Evolutionary conservation across 306 rosid genomes (phyloP), one percentile per base, ranked within the genome.

Genomic region (Quercus rubra): DNA sequence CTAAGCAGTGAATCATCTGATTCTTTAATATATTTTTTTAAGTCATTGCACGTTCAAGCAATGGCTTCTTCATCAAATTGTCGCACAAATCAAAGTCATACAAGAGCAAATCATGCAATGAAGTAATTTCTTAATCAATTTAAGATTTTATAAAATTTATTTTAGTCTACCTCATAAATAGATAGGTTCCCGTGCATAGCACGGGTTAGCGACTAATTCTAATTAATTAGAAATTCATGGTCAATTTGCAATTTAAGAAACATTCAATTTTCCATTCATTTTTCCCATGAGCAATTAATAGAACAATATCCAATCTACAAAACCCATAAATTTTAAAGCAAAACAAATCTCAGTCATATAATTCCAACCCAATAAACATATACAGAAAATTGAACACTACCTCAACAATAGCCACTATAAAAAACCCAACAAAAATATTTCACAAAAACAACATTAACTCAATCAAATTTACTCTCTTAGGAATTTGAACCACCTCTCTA

Each of bases 401-500:
- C 51, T 21, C 6, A 19, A 19, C 71, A 67, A 35, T 14, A 67
- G 33, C 25, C 51, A 8, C 71, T 19, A 4, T 13, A 25, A 25
- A 62, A 25, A 3, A 27, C 12, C 69, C 19, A 20, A 58, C 30
- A 20, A 56, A 55, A 38, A 20, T 2, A 67, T 11, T 69, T 38
- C 46, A 74, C 31, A 25, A 54, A 70, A 18, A 5, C 69, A 71
- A 41, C 13, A 33, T 1, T 18, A 31, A 54, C 68, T n/a, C 21
- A 68, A 72, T 41, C 3, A 38, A 70, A 79, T 85, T 66, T 56
- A 94, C 99, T 87, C 79, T 91, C 83, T 95, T 95, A 3, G 98
- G 89, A 83, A 86, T 93, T 83, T 91, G 94, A 17, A 91, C 78
- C 14, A 90, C 90, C 61, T 91, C 98, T 86, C 98, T 87, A 56